Conservation (phyloP, 2,329 filamentous ascomycete genomes). For the Beauveria caledonica region DNA sequence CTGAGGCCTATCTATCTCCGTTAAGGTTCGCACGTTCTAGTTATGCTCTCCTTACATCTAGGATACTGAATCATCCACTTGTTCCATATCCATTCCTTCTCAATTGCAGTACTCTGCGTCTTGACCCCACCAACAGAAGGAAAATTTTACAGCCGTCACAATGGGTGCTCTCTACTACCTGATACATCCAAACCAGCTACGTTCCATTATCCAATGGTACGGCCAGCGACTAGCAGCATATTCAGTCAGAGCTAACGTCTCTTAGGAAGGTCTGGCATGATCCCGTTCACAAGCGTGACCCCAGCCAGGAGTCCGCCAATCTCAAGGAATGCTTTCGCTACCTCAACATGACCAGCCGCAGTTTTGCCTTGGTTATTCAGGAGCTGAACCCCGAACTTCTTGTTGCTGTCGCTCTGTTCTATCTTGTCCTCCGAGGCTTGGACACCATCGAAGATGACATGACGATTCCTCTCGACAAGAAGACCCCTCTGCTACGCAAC, state of each 20-base stretch:
- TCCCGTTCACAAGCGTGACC: slow-evolving; percentile 76
- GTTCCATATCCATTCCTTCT: neutral
- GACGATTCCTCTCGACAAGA: slow-evolving; percentile 72
- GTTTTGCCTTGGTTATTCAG: slow-evolving; percentile 87
- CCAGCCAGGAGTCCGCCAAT: slow-evolving; percentile 62
- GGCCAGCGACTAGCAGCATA: slow-evolving; percentile 21
- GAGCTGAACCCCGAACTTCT: slow-evolving; percentile 93
- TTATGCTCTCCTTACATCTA: neutral
- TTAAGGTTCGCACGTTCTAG: neutral
- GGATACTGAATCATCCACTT: neutral
- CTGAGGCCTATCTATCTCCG: neutral
- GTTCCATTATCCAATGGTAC: slow-evolving; percentile 84
- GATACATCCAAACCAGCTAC: slow-evolving; percentile 68
- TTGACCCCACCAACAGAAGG: neutral
- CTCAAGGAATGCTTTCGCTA: slow-evolving; percentile 79
- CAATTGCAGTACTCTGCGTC: neutral
- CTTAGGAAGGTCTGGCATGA: slow-evolving; percentile 93
- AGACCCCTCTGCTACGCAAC: slow-evolving; percentile 76
- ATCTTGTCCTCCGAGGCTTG: slow-evolving; percentile 81
- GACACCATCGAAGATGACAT: slow-evolving; percentile 99
- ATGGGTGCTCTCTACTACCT: slow-evolving; percentile 64
- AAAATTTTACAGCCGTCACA: slow-evolving; percentile 22
- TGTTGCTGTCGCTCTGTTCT: slow-evolving; percentile 83
- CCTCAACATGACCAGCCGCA: slow-evolving; percentile 82
- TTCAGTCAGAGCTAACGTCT: slow-evolving; percentile 15